Base-by-base conservation (phyloP, 2,329 filamentous ascomycete species). In the Apiospora pterosperma region DNA sequence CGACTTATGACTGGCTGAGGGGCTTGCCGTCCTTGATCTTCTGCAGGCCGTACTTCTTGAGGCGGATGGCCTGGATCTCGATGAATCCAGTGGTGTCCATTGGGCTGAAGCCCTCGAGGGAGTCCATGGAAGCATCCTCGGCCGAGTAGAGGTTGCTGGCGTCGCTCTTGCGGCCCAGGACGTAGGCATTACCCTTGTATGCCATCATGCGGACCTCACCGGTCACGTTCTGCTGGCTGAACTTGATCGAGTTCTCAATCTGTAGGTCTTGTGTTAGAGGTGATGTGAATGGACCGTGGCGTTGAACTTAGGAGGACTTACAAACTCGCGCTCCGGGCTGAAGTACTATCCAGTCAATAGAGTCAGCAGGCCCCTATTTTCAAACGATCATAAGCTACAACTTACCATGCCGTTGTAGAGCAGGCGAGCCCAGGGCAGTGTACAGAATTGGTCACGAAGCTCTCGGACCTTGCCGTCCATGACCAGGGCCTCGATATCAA, bases 21-120 rank as follows among this genome's bases (percentile, higher is more conserved):
- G 66, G 83, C 77, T 79, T 67, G 67, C 79, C 79, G 19, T 76
- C 69, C 72, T 77, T 75, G 64, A 75, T 76, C 76, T 79, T 79
- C 63, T 74, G 72, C 3, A 73, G 70, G 59, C 82, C 81, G 66
- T 81, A 84, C 77, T 85, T 89, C 78, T 88, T 80, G 61, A 90
- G 79, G 55, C 86, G 82, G 69, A 91, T 90, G 68, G 86, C 86
- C 73, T 95, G 84, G 71, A 93, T 89, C 62, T 83, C 84, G 73
- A 52, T 52, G 74, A 90, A 89, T 31, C 83, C 83, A 63, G 70
- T 70, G 21, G 80, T 81, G 61, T 82, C 80, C 64, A 72, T 69
- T 58, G 78, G 79, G 62, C 67, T 71, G 73, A 82, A 82, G 44
- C 75, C 76, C 36, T 79, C 77, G 7, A 84, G 79, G 16, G 77